Evolutionary conservation across 1,139 yeast genomes (phyloP).

Genomic region (Magnusiomyces clavatus): DNA sequence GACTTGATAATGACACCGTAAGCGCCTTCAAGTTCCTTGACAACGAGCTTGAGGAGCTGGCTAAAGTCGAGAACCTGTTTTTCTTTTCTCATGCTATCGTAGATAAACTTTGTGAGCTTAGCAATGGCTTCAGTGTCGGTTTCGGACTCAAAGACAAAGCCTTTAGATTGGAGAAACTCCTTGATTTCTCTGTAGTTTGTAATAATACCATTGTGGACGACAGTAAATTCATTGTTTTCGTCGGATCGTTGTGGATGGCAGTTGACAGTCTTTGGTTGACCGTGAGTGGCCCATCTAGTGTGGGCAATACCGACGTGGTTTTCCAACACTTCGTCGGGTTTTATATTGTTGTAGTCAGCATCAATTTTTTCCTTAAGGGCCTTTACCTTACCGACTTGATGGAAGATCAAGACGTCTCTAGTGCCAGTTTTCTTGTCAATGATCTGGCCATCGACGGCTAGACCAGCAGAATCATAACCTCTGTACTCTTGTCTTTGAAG

Average conservation of each 20-base stretch:
- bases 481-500: slow-evolving; percentile 91
- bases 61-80: slow-evolving; percentile 75
- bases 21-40: slow-evolving; percentile 93
- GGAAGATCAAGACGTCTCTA: slow-evolving; percentile 54
- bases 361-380: slow-evolving; percentile 66
- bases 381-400: slow-evolving; percentile 87
- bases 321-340: slow-evolving; percentile 47
- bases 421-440: slow-evolving; percentile 14
- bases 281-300: slow-evolving; percentile 99
- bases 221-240: slow-evolving; percentile 69
- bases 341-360: slow-evolving; percentile 42
- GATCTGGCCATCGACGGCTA: slow-evolving; percentile 88
- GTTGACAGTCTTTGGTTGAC: slow-evolving; percentile 76
- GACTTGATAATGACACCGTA: slow-evolving; percentile 93
- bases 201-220: slow-evolving; percentile 97
- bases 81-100: slow-evolving; percentile 43
- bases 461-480: slow-evolving; percentile 96
- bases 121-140: slow-evolving; percentile 99
- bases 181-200: slow-evolving; percentile 90
- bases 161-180: slow-evolving; percentile 71
- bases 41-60: slow-evolving; percentile 85
- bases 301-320: slow-evolving; percentile 97
- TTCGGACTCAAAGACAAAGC: slow-evolving; percentile 79
- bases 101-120: slow-evolving; percentile 83
- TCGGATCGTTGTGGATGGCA: slow-evolving; percentile 98